Base-by-base conservation (phyloP, 805 yeast species). In the Zygoascus flipseniorum region DNA sequence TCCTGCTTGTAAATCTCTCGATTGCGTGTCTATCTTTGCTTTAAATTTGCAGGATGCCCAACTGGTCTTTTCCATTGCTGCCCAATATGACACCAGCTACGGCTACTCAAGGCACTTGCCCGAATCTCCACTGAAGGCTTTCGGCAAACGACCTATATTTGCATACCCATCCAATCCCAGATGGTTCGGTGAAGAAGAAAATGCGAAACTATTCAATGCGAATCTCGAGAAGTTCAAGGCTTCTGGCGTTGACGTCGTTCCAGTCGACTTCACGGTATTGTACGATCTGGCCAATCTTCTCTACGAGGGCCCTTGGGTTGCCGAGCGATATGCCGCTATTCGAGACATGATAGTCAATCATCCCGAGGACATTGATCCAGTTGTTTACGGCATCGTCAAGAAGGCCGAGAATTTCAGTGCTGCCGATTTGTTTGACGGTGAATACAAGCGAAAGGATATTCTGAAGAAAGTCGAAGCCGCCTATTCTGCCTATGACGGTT, bases 291-390 rank as follows among this genome's bases (percentile, higher is more conserved):
- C 98, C 16, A 80, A 80, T 61, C 86, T 93, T 65, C 76, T 92
- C 39, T 92, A 92, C 67, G 97, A 92, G 65, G 99, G 99, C 54
- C 86, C 98, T n/a, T 92, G 99, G 99, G 98, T 92, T 10, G 88
- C 95, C 23, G 99, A 92, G 72, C 80, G 99, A 61, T 89, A 82
- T 71, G 82, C 88, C 57, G 97, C 97, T 26, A 79, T 82, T 39
- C 78, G 80, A 60, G 87, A 85, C 43, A 76, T 87, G 54, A 79
- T 79, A 31, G 75, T 85, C 8, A 77, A 82, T 63, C 89, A 93
- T 18, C 88, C 93, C 32, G 76, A 77, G 35, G 77, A 85, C 48
- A 72, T 92, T 61, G 97, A 92, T 68, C 95, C 96, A 50, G 86
- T 89, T 5, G 98, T 93, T 23, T 67, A 76, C 42, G 70, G 76